phyloP scores from a whole-genome alignment of 805 yeast genomes.

The Scheffersomyces ergatensis region DNA sequence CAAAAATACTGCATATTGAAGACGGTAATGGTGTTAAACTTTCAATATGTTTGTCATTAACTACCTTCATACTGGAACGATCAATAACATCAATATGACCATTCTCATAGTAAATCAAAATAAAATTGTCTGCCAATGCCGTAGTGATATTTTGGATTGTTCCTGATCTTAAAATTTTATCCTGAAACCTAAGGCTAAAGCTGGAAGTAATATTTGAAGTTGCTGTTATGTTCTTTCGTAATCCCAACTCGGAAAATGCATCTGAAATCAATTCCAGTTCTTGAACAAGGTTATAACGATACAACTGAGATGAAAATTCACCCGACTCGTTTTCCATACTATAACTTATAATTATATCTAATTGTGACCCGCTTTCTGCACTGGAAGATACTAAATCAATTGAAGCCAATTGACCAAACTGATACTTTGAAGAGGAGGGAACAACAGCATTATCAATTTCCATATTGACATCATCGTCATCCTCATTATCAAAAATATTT shows the following conservation, averaged over 20 bases:
- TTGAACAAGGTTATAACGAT: slow-evolving; percentile 25
- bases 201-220: not conserved
- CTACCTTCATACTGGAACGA: slow-evolving; percentile 26
- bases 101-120: slow-evolving; percentile 37
- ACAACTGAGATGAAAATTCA: slow-evolving; percentile 16
- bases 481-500: slow-evolving; percentile 10
- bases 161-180: slow-evolving; percentile 23
- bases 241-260: slow-evolving; percentile 30
- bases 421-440: slow-evolving; percentile 4
- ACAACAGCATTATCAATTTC: slow-evolving; percentile 4
- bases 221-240: slow-evolving; percentile 13
- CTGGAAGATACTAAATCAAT: slow-evolving; percentile 48
- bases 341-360: slow-evolving; percentile 48
- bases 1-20: slow-evolving; percentile 42
- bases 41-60: slow-evolving; percentile 7
- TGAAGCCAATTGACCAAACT: slow-evolving; percentile 16
- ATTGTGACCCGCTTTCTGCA: slow-evolving; percentile 35
- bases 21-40: slow-evolving; percentile 17
- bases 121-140: slow-evolving; percentile 35
- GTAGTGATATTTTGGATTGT: slow-evolving; percentile 28
- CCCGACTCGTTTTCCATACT: slow-evolving; percentile 13
- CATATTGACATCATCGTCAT: slow-evolving; percentile 16
- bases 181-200: slow-evolving; percentile 19
- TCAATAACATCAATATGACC: slow-evolving; percentile 48
- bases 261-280: slow-evolving; percentile 20